Evolutionary conservation across 2,329 filamentous ascomycete genomes (phyloP).

Genomic region (Sporothrix pallida): DNA sequence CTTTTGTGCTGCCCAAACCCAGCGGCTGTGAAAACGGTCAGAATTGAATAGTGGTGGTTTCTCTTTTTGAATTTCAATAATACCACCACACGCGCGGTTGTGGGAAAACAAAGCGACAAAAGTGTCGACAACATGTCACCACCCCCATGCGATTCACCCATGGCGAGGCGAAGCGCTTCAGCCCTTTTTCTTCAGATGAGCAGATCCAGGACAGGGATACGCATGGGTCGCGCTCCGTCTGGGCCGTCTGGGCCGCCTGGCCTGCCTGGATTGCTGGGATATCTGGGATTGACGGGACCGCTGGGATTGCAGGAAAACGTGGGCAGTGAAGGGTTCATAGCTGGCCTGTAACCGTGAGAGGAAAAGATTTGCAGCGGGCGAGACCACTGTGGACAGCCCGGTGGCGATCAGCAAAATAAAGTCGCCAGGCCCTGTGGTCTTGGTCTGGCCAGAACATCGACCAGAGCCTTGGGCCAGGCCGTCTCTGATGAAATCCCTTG

Average conservation of each 20-base stretch:
- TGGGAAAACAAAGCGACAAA: not conserved
- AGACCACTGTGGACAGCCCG: not conserved
- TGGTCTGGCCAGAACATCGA: not conserved
- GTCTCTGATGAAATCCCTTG: not conserved
- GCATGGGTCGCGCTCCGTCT: not conserved
- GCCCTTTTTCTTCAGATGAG: not conserved
- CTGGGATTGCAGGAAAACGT: slow-evolving; percentile 10
- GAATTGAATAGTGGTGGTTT: not conserved
- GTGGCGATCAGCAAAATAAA: not conserved
- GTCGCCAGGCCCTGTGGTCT: not conserved
- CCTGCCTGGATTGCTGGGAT: not conserved
- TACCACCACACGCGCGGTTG: not conserved
- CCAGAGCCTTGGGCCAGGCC: not conserved
- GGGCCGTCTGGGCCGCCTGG: not conserved
- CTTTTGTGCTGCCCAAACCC: not conserved
- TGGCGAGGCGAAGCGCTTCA: not conserved
- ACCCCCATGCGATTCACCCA: not conserved
- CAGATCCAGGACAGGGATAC: not conserved
- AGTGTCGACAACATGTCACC: not conserved
- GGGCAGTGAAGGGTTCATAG: slow-evolving; percentile 8
- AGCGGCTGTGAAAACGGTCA: not conserved
- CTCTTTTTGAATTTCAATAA: not conserved
- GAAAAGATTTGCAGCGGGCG: slow-evolving; percentile 18
- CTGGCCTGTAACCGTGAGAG: not conserved
- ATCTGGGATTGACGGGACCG: not conserved